Percentiles rank a stretch among this genome's conserved stretches.
Conservation (phyloP, 176 grass and related monocot genomes). For the Avena atlantica region DNA sequence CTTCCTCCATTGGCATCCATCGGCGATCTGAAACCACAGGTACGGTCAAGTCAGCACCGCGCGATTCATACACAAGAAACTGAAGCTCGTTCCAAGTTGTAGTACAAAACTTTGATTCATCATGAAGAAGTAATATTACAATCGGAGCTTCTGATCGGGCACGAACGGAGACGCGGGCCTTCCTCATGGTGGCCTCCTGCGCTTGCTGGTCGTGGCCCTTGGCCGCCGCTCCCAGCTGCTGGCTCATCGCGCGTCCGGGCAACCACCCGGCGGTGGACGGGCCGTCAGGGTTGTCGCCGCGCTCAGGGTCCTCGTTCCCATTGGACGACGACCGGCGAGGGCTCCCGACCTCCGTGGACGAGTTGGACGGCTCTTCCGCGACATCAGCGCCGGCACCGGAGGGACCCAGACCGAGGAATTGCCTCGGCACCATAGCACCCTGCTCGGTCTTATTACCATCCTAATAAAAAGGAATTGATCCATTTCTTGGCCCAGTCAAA, state of each 20-base stretch:
- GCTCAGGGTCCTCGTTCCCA: slow-evolving; percentile 26
- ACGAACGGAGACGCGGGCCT: slow-evolving; percentile 91
- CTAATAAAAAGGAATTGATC: not conserved
- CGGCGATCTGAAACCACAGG: slow-evolving; percentile 62
- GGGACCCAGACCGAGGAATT: slow-evolving; percentile 58
- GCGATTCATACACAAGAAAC: not conserved
- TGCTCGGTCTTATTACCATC: slow-evolving; percentile 32
- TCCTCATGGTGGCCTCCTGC: slow-evolving; percentile 81
- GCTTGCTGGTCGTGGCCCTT: slow-evolving; percentile 49
- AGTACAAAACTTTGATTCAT: no score
- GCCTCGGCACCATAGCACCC: slow-evolving; percentile 53
- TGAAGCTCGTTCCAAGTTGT: not conserved
- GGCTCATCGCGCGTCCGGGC: slow-evolving; percentile 22
- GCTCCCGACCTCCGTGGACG: slow-evolving; percentile 79
- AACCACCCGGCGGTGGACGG: slow-evolving; percentile 41
- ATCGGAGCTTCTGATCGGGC: slow-evolving; percentile 94
- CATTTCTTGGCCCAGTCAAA: not conserved
- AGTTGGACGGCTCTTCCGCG: slow-evolving; percentile 66
- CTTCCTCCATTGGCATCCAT: slow-evolving; percentile 99
- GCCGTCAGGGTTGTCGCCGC: slow-evolving; percentile 40
- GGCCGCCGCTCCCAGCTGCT: slow-evolving; percentile 35
- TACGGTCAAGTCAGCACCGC: not conserved
- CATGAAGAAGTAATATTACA: slow-evolving; percentile 37
- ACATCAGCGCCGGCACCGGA: slow-evolving; percentile 24
- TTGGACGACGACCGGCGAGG: slow-evolving; percentile 50